These are phyloP conservation scores for Dendrocalamus sinicus DNA, from an alignment of 176 grass and related monocot genomes.

Conservation along the genomic window DNA sequence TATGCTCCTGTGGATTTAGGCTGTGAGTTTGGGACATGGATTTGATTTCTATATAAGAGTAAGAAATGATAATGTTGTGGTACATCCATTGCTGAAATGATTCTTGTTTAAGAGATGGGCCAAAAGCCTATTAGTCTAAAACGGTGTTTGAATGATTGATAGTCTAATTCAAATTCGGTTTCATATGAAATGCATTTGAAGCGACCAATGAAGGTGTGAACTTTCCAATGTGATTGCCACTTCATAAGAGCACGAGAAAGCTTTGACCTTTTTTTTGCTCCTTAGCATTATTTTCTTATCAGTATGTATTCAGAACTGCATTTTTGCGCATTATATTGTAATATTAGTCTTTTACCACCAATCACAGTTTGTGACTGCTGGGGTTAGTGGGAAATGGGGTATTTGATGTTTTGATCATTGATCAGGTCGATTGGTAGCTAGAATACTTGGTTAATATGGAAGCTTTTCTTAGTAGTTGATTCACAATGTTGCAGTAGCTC, in stretches of 20 bases:
- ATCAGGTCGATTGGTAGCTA: slow-evolving; percentile 10
- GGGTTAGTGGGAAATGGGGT: slow-evolving; percentile 5
- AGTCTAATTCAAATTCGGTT: background rate
- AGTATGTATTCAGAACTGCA: background rate
- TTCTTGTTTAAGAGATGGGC: background rate
- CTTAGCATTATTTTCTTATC: background rate
- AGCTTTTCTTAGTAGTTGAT: background rate
- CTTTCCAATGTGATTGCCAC: background rate
- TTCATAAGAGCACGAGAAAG: slow-evolving; percentile 10
- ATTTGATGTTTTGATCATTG: slow-evolving; percentile 16
- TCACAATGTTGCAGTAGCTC: slow-evolving; percentile 17
- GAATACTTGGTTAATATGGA: background rate
- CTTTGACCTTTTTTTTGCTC: background rate
- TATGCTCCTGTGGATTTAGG: background rate
- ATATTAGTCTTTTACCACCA: background rate
- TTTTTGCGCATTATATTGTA: background rate
- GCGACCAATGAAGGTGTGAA: background rate
- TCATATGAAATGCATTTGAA: background rate
- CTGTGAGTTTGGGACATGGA: background rate
- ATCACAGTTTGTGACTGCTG: background rate
- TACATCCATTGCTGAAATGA: slow-evolving; percentile 12
- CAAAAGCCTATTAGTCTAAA: background rate
- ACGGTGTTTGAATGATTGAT: background rate
- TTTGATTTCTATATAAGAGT: background rate
- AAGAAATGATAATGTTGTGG: background rate